Conservation (phyloP, 768 basidiomycete genomes). For the Tulasnella sp. region DNA sequence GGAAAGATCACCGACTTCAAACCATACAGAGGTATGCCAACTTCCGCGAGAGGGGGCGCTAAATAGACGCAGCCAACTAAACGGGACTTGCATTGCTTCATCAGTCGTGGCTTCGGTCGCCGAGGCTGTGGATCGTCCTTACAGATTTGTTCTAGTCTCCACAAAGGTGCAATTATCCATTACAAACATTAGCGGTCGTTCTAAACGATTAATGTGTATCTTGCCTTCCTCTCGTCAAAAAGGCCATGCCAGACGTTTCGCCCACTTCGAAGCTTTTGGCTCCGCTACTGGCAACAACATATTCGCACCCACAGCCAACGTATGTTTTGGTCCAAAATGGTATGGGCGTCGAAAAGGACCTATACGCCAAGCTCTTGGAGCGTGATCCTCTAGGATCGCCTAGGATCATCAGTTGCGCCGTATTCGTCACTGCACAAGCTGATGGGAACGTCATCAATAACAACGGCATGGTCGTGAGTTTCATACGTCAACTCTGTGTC, state of each 20-base stretch:
- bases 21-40: slow-evolving; percentile 59
- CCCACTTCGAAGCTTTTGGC: slow-evolving; percentile 46
- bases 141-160: slow-evolving; percentile 53
- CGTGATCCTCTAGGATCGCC: slow-evolving; percentile 23
- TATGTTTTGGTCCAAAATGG: slow-evolving; percentile 65
- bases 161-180: slow-evolving; percentile 65
- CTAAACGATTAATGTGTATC: too few relatives aligned
- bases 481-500: background rate
- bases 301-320: slow-evolving; percentile 39
- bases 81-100: too few relatives aligned
- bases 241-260: slow-evolving; percentile 51
- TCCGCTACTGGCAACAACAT: slow-evolving; percentile 41
- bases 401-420: background rate
- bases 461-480: background rate
- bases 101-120: slow-evolving; percentile 47
- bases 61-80: too few relatives aligned
- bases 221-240: too few relatives aligned
- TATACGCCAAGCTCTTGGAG: slow-evolving; percentile 41
- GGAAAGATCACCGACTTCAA: slow-evolving; percentile 49
- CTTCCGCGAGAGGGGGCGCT: too few relatives aligned
- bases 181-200: slow-evolving; percentile 44
- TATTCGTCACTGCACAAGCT: background rate
- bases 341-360: slow-evolving; percentile 53
- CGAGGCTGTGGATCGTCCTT: slow-evolving; percentile 49
- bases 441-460: background rate